Base-by-base conservation (phyloP, 306 rosid species). In the Glycine latifolia region DNA sequence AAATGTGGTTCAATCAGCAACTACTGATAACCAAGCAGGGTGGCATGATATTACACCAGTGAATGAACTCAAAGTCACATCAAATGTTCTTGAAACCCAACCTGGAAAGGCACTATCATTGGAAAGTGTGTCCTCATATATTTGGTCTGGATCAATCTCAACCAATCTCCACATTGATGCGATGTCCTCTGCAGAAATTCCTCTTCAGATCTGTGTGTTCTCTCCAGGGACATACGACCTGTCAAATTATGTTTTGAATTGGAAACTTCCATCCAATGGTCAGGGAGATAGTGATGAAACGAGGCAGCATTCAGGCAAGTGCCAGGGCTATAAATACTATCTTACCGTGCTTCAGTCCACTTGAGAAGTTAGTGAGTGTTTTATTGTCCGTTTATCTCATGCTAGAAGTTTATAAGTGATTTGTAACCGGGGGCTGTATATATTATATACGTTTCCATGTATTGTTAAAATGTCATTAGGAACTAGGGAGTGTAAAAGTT, bases 71-170 rank as follows among this genome's bases (percentile, higher is more conserved):
- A 95, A 91, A 78, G 92, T 86, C 17, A 68, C 92, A 26, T 82
- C 97, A 54, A 93, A 83, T 60, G 87, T 68, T 78, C 17, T 10
- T 10, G 94, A 88, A 76, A 41, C 80, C 65, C 89, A 69, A 79
- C 61, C 76, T 3, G 87, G 71, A 55, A 89, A 87, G 82, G 82
- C 91, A 47, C 47, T 60, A 6, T 78, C 90, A 2, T 63, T 89
- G 26, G 91, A 88, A 37, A 85, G 92, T 74, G 97, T 87, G 31
- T 56, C 93, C 70, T 89, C 96, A 0, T 91, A 85, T 82, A 85
- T 95, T 71, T 95, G 99, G 99, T 89, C 97, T 1, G 98, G 96
- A 66, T 85, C 97, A 17, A 91, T 97, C 86, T 91, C 98, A 14
- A 90, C 94, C 56, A 84, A 69, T 80, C 79, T 90, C 63, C 84